A percentile compares a stretch with the other conserved stretches of the same genome.
Conservation (phyloP, 352 stramenopile species). For the Globisporangium rhizosaccharum region DNA sequence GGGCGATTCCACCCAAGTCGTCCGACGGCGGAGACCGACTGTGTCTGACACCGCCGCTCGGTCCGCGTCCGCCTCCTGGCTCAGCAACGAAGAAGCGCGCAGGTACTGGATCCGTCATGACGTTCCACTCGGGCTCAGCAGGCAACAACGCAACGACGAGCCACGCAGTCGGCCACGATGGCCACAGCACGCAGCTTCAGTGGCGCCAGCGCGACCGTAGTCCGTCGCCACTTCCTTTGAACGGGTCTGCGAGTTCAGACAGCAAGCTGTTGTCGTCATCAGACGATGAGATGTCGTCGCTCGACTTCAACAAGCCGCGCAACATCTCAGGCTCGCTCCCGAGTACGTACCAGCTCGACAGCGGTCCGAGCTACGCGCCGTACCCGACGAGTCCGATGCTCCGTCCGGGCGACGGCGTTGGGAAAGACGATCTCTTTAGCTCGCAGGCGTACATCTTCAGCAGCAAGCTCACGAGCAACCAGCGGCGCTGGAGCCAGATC, state of each 20-base stretch:
- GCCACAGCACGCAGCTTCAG: conserved; percentile 23
- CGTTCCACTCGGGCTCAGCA: conserved; percentile 28
- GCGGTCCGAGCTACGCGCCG: conserved; percentile 28
- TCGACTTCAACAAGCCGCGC: conserved; percentile 19
- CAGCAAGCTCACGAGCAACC: conserved; percentile 89
- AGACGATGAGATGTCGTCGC: conserved; percentile 22
- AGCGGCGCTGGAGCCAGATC: conserved; percentile 96
- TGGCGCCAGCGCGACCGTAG: conserved; percentile 43
- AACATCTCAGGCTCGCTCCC: conserved; percentile 56
- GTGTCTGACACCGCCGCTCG: conserved; percentile 43
- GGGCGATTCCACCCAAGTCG: conserved; percentile 25
- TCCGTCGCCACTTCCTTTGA: conserved; percentile 33
- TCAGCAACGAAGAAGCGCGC: conserved; percentile 42
- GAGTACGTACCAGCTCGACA: conserved; percentile 56
- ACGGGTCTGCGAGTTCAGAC: conserved; percentile 30
- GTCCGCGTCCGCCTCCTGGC: conserved; percentile 26
- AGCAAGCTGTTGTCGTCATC: conserved; percentile 28
- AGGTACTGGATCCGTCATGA: conserved; percentile 20
- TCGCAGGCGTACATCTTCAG: conserved; percentile 72
- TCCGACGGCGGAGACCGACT: conserved; percentile 38
- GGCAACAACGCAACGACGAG: conserved; percentile 13
- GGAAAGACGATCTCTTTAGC: conserved; percentile 70
- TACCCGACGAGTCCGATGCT: conserved; percentile 60
- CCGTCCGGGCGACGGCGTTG: conserved; percentile 30
- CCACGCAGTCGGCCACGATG: conserved; percentile 27